Evolutionary conservation across 257 asterid species (phyloP).

Genomic region (Rubia yunnanensis): DNA sequence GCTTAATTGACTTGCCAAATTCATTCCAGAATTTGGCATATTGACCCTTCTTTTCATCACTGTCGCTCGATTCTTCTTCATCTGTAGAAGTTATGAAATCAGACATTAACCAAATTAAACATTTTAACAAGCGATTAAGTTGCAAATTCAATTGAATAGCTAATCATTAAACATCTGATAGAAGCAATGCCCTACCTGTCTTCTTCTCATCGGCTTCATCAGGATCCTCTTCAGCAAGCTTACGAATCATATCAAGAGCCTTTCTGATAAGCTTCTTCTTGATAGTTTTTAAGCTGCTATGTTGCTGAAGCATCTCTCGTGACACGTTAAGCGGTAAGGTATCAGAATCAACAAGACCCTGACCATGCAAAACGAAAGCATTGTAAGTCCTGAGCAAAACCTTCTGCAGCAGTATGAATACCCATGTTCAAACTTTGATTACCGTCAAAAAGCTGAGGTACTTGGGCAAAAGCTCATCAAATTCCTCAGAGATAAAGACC

Average conservation of each 20-base stretch:
- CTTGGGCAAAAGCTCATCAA: slow-evolving; percentile 88
- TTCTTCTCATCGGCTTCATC: slow-evolving; percentile 69
- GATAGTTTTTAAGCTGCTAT: slow-evolving; percentile 88
- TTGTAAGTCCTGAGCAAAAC: background rate
- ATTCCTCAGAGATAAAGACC: slow-evolving; percentile 89
- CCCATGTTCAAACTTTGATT: slow-evolving; percentile 14
- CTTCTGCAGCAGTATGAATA: background rate
- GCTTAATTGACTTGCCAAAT: slow-evolving; percentile 90
- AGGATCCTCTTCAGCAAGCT: slow-evolving; percentile 92
- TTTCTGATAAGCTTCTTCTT: slow-evolving; percentile 94
- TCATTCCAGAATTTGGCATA: slow-evolving; percentile 85
- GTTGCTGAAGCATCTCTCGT: slow-evolving; percentile 97
- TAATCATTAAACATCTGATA: too few relatives aligned
- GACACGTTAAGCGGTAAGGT: slow-evolving; percentile 92
- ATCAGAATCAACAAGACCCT: slow-evolving; percentile 99
- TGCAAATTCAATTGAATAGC: background rate
- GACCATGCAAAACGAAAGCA: slow-evolving; percentile 7
- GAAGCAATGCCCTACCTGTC: slow-evolving; percentile 28
- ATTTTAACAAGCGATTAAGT: too few relatives aligned
- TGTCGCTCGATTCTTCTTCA: slow-evolving; percentile 62
- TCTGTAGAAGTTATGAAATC: slow-evolving; percentile 27
- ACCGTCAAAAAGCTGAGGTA: slow-evolving; percentile 85
- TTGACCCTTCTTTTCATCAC: slow-evolving; percentile 79
- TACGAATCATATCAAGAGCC: slow-evolving; percentile 97
- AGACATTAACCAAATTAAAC: background rate